These are phyloP conservation scores for Hsuehochloa calcarea DNA, from an alignment of 176 grass and related monocot genomes.

Conservation along the genomic window DNA sequence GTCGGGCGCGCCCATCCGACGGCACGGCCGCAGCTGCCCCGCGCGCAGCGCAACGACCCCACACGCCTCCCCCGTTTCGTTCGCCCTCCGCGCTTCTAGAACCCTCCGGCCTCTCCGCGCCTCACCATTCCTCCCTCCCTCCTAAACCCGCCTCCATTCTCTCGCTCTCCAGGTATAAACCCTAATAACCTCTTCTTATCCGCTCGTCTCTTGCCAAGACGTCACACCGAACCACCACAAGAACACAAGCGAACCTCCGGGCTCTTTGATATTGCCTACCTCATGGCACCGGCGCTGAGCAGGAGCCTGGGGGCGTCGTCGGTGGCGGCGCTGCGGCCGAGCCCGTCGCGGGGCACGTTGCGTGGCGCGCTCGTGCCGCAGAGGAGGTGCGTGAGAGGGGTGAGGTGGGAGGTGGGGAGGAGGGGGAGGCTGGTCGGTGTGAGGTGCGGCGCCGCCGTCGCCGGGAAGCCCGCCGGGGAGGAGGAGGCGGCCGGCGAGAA, in stretches of 20 bases:
- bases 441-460: conserved; percentile 73
- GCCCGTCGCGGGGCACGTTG: background rate
- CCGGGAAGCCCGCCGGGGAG: conserved; percentile 57
- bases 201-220: conserved; percentile 22
- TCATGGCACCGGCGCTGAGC: conserved; percentile 57
- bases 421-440: conserved; percentile 29
- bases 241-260: background rate
- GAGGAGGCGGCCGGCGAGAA: conserved; percentile 65
- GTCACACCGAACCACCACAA: conserved; percentile 12
- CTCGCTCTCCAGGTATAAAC: conserved; percentile 42
- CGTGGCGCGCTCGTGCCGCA: conserved; percentile 26
- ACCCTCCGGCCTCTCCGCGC: conserved; percentile 26
- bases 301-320: conserved; percentile 60
- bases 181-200: conserved; percentile 46
- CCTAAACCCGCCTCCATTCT: conserved; percentile 30
- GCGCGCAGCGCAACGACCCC: background rate
- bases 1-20: no score
- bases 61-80: conserved; percentile 41
- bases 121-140: background rate
- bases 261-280: background rate
- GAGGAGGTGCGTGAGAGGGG: conserved; percentile 28
- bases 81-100: conserved; percentile 35
- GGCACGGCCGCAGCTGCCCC: no score
- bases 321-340: conserved; percentile 51
- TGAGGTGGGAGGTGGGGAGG: conserved; percentile 47